Percentiles rank a stretch among this genome's conserved stretches.
Evolutionary conservation across 169 alveolate genomes (phyloP).

Genomic region (Plasmodium chabaudi): DNA sequence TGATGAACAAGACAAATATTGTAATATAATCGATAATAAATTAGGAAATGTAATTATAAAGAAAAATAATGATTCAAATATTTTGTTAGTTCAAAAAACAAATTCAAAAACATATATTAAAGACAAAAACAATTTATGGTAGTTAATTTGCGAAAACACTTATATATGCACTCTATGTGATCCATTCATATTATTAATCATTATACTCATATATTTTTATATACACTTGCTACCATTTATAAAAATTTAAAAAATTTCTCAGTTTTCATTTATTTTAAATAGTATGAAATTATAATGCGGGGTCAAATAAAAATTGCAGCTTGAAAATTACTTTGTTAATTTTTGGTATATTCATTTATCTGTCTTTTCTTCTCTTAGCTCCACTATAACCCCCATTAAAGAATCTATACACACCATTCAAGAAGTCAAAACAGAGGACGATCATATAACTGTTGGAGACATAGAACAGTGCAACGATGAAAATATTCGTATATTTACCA

Average conservation of each 20-base stretch:
- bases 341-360: neutral
- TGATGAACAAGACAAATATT: conserved; percentile 16
- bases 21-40: conserved; percentile 12
- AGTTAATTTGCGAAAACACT: neutral
- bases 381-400: conserved; percentile 23
- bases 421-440: conserved; percentile 20
- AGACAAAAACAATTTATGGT: conserved; percentile 49
- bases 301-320: too few species aligned
- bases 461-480: conserved; percentile 23
- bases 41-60: conserved; percentile 11
- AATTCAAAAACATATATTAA: conserved; percentile 20
- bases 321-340: too few species aligned
- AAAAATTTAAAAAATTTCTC: neutral
- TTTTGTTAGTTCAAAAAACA: conserved; percentile 36
- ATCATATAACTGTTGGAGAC: conserved; percentile 28
- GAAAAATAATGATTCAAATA: neutral
- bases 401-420: conserved; percentile 5
- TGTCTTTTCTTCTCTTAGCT: conserved; percentile 18
- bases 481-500: conserved; percentile 10
- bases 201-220: conserved; percentile 9
- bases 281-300: neutral
- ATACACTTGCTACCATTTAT: neutral
- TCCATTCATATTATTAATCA: neutral
- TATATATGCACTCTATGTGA: too few species aligned
- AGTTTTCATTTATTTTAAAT: conserved; percentile 1